Base-by-base conservation (phyloP, 2,329 filamentous ascomycete species). In the Fusarium albidum region DNA sequence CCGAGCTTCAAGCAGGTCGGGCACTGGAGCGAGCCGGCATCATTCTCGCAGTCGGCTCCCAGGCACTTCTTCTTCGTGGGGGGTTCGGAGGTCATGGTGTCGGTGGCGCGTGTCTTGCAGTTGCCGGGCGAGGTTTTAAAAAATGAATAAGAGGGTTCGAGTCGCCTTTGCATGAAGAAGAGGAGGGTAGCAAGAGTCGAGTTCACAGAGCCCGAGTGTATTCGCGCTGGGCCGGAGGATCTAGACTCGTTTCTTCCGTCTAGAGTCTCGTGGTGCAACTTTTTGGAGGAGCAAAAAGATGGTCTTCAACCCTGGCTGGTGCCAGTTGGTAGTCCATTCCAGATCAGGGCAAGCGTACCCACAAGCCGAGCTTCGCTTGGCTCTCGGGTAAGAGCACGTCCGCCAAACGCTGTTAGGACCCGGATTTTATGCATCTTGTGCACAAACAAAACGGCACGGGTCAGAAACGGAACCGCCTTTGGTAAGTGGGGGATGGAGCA, bases 1-100 rank as follows among this genome's bases (percentile, higher is more conserved):
- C 89, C 91, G 37, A 93, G 79, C 77, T 96, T 97, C 69, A 97
- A 82, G 73, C 95, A 99, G 42, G 91, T 98, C 48, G 95, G 95
- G 75, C 95, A 99, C 75, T 98, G 93, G 39, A 99, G 79, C 47
- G 87, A 81, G 55, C 91, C 88, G 51, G 93, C 93, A 60, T 94
- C 88, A 60, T 97, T 96, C 33, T 84, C 81, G 80, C 95, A 99
- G 73, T 96, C 91, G 52, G 81, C 81, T 41, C 95, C 91, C 48
- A 88, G 80, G 72, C 95, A 99, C 75, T 87, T 89, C 70, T 84
- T 85, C 76, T 85, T 85, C 35, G 77, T 68, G 17, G 79, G 74
- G 11, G 79, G 73, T 72, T 83, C 81, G 42, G 77, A 71, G 39
- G 78, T 68, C 76, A 83, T 81, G 69, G 67, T 74, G 66, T 48